Evolutionary conservation across 208 protist species (phyloP).

Genomic region (Angomonas desouzai): DNA sequence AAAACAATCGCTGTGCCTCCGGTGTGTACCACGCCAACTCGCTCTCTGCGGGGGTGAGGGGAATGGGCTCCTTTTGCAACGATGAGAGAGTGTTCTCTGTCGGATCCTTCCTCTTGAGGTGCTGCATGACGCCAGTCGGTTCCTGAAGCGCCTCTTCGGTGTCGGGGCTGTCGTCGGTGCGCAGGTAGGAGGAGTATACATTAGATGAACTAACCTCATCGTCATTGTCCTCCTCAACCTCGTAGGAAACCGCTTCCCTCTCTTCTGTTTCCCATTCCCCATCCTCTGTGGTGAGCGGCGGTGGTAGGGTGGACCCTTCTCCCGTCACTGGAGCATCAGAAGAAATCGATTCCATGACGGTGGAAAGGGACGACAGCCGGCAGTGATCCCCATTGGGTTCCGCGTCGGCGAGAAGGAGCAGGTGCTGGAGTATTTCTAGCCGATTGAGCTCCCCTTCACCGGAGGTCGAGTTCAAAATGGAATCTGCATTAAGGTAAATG

Average conservation of each 20-base stretch:
- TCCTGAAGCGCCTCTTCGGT: neutral
- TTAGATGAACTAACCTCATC: neutral
- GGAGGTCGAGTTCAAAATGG: neutral
- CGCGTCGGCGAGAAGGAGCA: neutral
- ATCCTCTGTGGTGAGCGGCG: neutral
- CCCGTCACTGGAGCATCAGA: too few relatives aligned
- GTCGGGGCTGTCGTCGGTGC: neutral
- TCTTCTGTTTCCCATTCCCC: neutral
- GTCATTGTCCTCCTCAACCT: slow-evolving; percentile 2
- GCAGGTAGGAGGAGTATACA: neutral
- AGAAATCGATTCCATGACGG: too few relatives aligned
- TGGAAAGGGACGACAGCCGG: neutral
- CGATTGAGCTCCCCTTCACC: neutral
- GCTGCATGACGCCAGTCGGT: neutral
- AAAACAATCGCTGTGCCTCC: neutral
- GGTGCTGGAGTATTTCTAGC: neutral
- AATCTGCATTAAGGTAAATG: neutral
- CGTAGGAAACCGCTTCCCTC: neutral
- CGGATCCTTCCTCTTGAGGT: neutral
- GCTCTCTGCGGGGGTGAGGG: too few relatives aligned
- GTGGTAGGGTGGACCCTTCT: too few relatives aligned
- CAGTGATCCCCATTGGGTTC: neutral
- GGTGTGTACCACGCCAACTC: neutral
- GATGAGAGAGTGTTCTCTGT: too few relatives aligned
- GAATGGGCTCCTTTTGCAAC: too few relatives aligned